Evolutionary conservation across 441 rosid species (phyloP), one percentile per base, ranked within the genome.

Genomic region (Raphanus hybrid): DNA sequence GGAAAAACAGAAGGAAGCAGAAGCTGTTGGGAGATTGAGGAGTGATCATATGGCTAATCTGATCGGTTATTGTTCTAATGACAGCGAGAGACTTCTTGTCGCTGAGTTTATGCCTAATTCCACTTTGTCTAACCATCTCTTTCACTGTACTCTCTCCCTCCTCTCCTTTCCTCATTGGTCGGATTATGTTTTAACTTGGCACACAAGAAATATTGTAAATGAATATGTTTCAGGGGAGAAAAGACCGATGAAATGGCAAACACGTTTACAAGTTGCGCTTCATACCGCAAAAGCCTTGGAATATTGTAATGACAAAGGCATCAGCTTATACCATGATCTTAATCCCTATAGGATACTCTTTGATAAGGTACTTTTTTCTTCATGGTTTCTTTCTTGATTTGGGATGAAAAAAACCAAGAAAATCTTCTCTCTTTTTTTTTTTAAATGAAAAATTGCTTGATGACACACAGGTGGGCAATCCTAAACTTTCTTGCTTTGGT

Each of bases 81-180:
- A 89, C 0, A 94, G 88, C 60, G 98, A 94, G 88, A 91, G 98
- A 71, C 67, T 92, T 63, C 92, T 92, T 50, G 95, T 92, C 45
- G 90, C 98, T 0, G 97, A 94, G 81, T 91, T 80, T 64, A 87
- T 94, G 97, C 92, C 97, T 43, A 91, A 91, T 78, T 93, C 85
- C 82, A 90, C 92, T 37, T 90, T 94, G 48, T 89, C 97, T 4
- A 92, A 90, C 61, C 94, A 91, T 82, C 84, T 94, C n/a, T 94
- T 94, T 66, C 98, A 94, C 83, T 94, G 98, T 94, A 88, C 34
- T 26, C 12, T 60, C 14, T 29, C 23, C 4, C 54, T 48, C 15
- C 16, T 45, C 18, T 39, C n/a, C 16, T 32, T 8, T 8, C 29
- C 14, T 23, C 4, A 5, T 6, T 55, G 39, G 4, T 20, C 26